These are phyloP conservation scores for Neofusicoccum umdonicola DNA, from an alignment of 2,329 filamentous ascomycete genomes.

Conservation along the genomic window DNA sequence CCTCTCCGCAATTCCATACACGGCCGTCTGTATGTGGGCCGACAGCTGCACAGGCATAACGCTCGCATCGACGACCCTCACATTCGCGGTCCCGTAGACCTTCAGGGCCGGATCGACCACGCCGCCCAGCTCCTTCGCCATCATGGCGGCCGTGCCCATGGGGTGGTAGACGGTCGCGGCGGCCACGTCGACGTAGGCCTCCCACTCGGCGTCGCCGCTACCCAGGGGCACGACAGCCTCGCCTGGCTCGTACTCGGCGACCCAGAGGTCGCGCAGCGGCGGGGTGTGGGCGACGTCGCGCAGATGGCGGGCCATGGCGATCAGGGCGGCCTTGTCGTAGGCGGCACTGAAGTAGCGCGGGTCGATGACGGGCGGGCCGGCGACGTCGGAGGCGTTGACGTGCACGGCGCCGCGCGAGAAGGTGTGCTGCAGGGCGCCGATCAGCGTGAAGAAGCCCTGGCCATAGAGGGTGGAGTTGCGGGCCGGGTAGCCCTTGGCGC, in stretches of 20 bases:
- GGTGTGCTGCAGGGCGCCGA: constrained; percentile 35
- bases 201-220: constrained; percentile 21
- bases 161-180: constrained; percentile 32
- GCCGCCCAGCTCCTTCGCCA: constrained; percentile 25
- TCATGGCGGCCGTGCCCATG: constrained; percentile 36
- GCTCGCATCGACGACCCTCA: constrained; percentile 33
- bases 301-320: constrained; percentile 18
- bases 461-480: constrained; percentile 18
- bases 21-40: constrained; percentile 23
- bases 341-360: constrained; percentile 28
- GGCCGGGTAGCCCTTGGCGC: constrained; percentile 35
- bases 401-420: constrained; percentile 30
- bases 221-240: neutral
- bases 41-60: constrained; percentile 24
- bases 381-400: constrained; percentile 17
- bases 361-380: constrained; percentile 27
- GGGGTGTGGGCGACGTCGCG: constrained; percentile 19
- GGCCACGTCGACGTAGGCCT: constrained; percentile 23
- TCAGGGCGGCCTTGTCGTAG: constrained; percentile 29
- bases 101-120: constrained; percentile 25
- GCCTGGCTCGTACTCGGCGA: constrained; percentile 6
- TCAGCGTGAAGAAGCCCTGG: constrained; percentile 33
- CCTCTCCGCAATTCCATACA: constrained; percentile 31
- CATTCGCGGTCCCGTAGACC: constrained; percentile 24
- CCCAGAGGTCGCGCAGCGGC: constrained; percentile 18